These are phyloP conservation scores for Verticillium tricorpus DNA, from an alignment of 2,329 filamentous ascomycete species.

Conservation along the genomic window DNA sequence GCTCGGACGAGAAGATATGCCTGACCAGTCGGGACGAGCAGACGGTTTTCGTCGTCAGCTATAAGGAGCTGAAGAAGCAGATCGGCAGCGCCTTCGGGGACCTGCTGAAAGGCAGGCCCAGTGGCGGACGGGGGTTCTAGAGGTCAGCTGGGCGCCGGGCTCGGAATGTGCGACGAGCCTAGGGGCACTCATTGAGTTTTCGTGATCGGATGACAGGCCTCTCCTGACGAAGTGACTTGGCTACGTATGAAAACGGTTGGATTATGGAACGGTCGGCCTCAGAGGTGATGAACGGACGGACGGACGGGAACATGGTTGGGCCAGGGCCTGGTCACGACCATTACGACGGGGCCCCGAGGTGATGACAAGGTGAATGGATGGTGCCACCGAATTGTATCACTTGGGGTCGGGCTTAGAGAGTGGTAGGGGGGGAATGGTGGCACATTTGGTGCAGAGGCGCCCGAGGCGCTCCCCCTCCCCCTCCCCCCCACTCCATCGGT, in stretches of 20 bases:
- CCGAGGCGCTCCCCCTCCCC: not conserved
- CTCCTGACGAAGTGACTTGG: not conserved
- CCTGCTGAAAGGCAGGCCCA: slow-evolving; percentile 43
- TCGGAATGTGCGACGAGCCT: too few relatives aligned
- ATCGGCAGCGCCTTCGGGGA: slow-evolving; percentile 54
- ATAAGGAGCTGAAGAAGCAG: slow-evolving; percentile 77
- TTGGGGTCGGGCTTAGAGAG: not conserved
- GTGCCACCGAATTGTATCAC: not conserved
- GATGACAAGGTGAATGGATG: not conserved
- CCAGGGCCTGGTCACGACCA: not conserved
- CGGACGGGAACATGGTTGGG: not conserved
- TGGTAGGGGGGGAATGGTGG: not conserved
- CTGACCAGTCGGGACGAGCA: slow-evolving; percentile 88
- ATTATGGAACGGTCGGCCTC: not conserved
- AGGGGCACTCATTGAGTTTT: not conserved
- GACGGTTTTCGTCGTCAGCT: slow-evolving; percentile 81
- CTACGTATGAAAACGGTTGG: not conserved
- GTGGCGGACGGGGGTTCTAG: slow-evolving; percentile 24
- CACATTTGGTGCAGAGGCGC: not conserved
- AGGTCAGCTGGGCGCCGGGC: not conserved
- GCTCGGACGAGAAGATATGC: slow-evolving; percentile 78
- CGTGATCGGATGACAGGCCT: not conserved
- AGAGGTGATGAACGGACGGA: not conserved
- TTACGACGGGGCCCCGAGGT: not conserved
- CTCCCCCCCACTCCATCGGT: not conserved